Percentiles rank a stretch among this genome's conserved stretches.
Conservation (phyloP, 164 flowering plant genomes). For the Annona cherimola region DNA sequence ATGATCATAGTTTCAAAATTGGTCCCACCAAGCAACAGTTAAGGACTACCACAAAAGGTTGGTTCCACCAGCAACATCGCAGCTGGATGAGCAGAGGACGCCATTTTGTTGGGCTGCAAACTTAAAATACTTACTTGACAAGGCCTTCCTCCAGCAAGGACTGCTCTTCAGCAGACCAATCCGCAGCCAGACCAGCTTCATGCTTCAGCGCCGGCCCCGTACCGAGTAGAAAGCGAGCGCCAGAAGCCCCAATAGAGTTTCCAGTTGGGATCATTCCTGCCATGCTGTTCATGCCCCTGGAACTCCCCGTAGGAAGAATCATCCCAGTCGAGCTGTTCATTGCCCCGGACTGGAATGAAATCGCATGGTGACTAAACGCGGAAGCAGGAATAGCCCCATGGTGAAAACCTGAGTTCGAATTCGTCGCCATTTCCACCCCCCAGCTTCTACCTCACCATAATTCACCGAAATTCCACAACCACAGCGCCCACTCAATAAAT, state of each 20-base stretch:
- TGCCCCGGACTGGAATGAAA: constrained; percentile 48
- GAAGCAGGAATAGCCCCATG: constrained; percentile 31
- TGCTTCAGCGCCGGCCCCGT: constrained; percentile 55
- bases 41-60: neutral
- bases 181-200: constrained; percentile 71
- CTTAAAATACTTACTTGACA: constrained; percentile 50
- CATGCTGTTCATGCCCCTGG: constrained; percentile 20
- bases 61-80: neutral
- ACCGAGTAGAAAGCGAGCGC: constrained; percentile 41
- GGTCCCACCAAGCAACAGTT: no score
- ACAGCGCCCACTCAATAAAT: neutral
- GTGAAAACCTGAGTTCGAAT: constrained; percentile 49
- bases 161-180: constrained; percentile 89
- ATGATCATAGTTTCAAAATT: no score
- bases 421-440: constrained; percentile 37
- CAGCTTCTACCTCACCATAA: neutral
- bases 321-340: constrained; percentile 28
- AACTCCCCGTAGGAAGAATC: constrained; percentile 27
- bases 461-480: neutral
- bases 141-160: constrained; percentile 76
- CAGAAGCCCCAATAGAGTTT: constrained; percentile 25
- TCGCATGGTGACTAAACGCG: constrained; percentile 35
- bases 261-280: constrained; percentile 30
- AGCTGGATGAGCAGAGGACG: neutral
- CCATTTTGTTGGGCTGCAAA: neutral